Evolutionary conservation across 2,329 filamentous ascomycete species (phyloP), one percentile per base, ranked within the genome.

Genomic region (Dothideomycetidae sp.): DNA sequence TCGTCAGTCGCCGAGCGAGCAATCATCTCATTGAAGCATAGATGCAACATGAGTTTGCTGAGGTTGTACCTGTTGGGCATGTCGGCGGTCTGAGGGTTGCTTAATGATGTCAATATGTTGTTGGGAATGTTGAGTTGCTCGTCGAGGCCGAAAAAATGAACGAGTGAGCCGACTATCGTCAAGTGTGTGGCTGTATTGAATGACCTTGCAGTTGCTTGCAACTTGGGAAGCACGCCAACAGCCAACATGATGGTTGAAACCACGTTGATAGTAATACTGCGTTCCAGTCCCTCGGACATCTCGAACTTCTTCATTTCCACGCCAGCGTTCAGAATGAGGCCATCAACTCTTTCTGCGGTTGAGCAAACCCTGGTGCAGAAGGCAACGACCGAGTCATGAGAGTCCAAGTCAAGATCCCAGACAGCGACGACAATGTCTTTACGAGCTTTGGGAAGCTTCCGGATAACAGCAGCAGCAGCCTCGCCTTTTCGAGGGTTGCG

Each of bases 221-320:
- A 54, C 46, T 64, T 68, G 0, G 70, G 71, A 13, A 75, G 41
- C 2, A 74, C 29, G 0, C 71, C 52, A 0, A 66, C 44, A 0
- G 58, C 63, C 0, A 75, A 53, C 2, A 75, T 48, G 29, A 73
- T 60, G 0, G 67, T 71, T 10, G 56, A 60, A 39, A 75, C 54
- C 7, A 71, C 66, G 39, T 75, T 75, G 37, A 68, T 61, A 0
- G 64, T 67, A 28, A 75, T 53, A 0, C 52, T 63, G 11, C 45
- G 50, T 51, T 75, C 71, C 28, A 67, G 55, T 0, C 56, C 62
- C 37, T 70, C 67, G 3, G 52, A 53, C 0, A 48, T 29, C 0
- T 45, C 26, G 37, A 55, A 66, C 0, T 51, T 39, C 3, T 2
- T 5, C 0, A 56, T 58, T 1, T 54, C 55, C 3, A 73, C 46